phyloP scores from a whole-genome alignment of 345 rosid species.

The Xanthoceras sorbifolium region DNA sequence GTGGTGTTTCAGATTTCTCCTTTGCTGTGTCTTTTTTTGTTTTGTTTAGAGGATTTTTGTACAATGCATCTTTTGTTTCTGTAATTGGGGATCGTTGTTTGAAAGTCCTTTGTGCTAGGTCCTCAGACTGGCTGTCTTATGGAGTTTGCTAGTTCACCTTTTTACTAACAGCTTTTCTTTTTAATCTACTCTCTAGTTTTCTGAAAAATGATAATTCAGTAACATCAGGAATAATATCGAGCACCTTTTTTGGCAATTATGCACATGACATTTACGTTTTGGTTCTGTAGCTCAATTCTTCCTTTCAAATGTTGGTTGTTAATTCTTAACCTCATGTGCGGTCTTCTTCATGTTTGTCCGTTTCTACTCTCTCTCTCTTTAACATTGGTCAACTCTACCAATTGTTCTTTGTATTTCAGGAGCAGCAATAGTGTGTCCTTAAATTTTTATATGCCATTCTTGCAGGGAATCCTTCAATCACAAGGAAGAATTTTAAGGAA shows the following conservation, averaged over 20 bases:
- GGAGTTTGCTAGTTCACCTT: background rate
- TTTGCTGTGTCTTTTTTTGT: too few relatives aligned
- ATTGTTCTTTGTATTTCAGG: background rate
- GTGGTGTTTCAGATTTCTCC: background rate
- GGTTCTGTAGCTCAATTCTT: background rate
- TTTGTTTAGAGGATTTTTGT: too few relatives aligned
- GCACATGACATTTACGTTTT: background rate
- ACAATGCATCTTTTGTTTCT: background rate
- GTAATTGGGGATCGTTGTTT: background rate
- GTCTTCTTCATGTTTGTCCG: slow-evolving; percentile 7
- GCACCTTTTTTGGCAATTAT: slow-evolving; percentile 11
- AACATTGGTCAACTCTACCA: background rate
- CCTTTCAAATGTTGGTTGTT: background rate
- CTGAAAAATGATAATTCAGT: background rate
- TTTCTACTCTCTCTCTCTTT: slow-evolving; percentile 5
- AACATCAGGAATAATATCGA: background rate
- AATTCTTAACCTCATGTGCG: slow-evolving; percentile 5
- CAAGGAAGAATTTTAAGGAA: slow-evolving; percentile 93
- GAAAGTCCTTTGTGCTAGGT: background rate
- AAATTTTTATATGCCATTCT: slow-evolving; percentile 22
- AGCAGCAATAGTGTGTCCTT: background rate
- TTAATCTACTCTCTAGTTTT: background rate
- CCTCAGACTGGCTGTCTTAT: background rate
- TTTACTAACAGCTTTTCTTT: background rate
- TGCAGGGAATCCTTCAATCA: slow-evolving; percentile 97